Evolutionary conservation across 441 rosid species (phyloP).

Genomic region (Adansonia madagascariensis): DNA sequence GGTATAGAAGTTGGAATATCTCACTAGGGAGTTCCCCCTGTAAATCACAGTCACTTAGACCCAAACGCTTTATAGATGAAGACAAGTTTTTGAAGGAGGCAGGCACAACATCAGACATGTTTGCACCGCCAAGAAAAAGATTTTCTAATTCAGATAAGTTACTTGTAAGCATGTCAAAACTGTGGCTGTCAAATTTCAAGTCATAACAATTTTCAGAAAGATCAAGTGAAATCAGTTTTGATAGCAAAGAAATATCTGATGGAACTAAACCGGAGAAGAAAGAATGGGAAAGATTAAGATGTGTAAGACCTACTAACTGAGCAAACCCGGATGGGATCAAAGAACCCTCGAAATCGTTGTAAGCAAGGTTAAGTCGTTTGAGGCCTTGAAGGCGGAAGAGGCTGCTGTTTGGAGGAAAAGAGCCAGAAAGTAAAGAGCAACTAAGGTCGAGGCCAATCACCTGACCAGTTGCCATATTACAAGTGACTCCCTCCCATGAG

Average conservation of each 20-base stretch:
- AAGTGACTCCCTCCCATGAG: slow-evolving; percentile 1
- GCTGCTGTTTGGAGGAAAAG: neutral
- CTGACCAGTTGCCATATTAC: neutral
- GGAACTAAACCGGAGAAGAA: too few relatives aligned
- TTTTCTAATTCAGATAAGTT: neutral
- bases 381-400: neutral
- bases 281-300: too few relatives aligned
- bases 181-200: neutral
- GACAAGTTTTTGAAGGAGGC: neutral
- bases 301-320: neutral
- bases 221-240: neutral
- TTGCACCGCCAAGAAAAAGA: neutral
- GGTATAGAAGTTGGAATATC: slow-evolving; percentile 27
- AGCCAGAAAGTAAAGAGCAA: slow-evolving; percentile 24
- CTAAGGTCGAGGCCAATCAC: slow-evolving; percentile 20
- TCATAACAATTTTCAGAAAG: neutral
- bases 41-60: neutral
- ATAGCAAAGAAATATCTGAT: neutral
- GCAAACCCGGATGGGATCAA: neutral
- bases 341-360: neutral
- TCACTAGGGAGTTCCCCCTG: slow-evolving; percentile 27
- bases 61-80: slow-evolving; percentile 18
- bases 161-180: neutral
- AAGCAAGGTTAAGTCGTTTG: neutral
- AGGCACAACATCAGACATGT: neutral